These are phyloP conservation scores for Harringtonia lauricola DNA, from an alignment of 2,329 filamentous ascomycete species.

Conservation along the genomic window DNA sequence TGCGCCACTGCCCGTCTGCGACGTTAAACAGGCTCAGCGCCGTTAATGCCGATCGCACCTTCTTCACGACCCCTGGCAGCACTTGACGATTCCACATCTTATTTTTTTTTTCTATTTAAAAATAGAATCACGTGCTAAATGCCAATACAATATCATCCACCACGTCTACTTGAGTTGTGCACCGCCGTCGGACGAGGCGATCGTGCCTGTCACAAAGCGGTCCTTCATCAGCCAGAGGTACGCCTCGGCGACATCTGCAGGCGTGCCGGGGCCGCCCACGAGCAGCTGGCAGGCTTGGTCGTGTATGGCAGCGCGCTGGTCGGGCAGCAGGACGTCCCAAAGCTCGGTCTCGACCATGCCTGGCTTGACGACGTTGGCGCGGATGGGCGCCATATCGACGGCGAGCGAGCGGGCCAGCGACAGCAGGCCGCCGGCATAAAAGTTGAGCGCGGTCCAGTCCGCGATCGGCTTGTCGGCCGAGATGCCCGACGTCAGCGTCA, in stretches of 20 bases:
- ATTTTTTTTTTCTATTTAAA: too few relatives aligned
- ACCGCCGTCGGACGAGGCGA: constrained; percentile 14
- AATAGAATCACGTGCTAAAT: too few relatives aligned
- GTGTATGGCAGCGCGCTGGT: constrained; percentile 14
- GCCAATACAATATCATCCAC: too few relatives aligned
- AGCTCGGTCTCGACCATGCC: constrained; percentile 40
- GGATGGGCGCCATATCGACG: constrained; percentile 49
- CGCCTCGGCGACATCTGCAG: constrained; percentile 19
- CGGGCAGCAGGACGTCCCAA: constrained; percentile 18
- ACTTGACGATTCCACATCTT: too few relatives aligned
- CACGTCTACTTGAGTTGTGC: background rate
- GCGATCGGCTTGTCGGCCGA: constrained; percentile 38
- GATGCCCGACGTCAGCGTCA: constrained; percentile 45
- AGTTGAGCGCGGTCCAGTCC: constrained; percentile 37
- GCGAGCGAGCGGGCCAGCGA: constrained; percentile 45
- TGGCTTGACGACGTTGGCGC: constrained; percentile 51
- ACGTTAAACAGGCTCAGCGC: too few relatives aligned
- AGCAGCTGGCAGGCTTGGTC: constrained; percentile 8
- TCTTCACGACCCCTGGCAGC: too few relatives aligned
- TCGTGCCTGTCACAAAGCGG: constrained; percentile 15
- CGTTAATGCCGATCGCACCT: too few relatives aligned
- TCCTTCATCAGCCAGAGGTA: constrained; percentile 20
- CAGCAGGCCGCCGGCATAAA: constrained; percentile 37
- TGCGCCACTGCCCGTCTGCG: too few relatives aligned
- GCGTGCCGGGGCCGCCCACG: constrained; percentile 12